Base-by-base conservation (phyloP, 2,329 filamentous ascomycete genomes). In the Chaetomium globosum region DNA sequence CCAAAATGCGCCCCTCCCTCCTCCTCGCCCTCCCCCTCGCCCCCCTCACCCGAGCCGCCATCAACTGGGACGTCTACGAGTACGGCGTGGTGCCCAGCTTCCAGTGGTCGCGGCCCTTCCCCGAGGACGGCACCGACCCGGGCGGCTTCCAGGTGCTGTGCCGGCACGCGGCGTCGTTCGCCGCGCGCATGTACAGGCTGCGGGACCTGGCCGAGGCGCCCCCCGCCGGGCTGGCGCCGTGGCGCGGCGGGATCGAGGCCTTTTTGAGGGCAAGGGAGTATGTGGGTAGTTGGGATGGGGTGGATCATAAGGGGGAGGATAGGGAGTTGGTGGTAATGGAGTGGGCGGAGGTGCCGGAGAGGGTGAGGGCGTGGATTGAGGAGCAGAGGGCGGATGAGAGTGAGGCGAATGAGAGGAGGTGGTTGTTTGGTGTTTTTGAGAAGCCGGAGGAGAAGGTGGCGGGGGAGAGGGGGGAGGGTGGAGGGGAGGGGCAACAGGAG, bases 261-360 rank as follows among this genome's bases (percentile, higher is more conserved):
- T 74, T 73, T 56, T 65, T 75, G 52, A 64, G 67, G 2, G 67
- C 71, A 1, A 64, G 71, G 28, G 68, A 71, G 2, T 77, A 79
- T 69, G 74, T 76, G 0, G 80, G 80, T 7, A 77, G 74, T 16
- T 81, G 79, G 79, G 73, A 75, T 36, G 80, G 80, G 16, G 73
- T 77, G 31, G 80, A 81, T 66, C 73, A 75, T 48, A 77, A 79
- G 65, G 79, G 76, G 16, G 63, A 70, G 12, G 71, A 77, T 30
- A 73, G 78, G 51, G 77, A 79, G 64, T 65, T 80, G 21, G 70
- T 80, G 13, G 73, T 75, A 58, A 79, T 80, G 77, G 71, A 76
- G 23, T 75, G 74, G 64, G 62, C 58, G 3, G 74, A 74, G 6
- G 63, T 80, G 49, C 78, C 77, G 9, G 64, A 53, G 8, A 65